A percentile compares a stretch with the other conserved stretches of the same genome.
These are phyloP conservation scores for Balansia obtecta DNA, from an alignment of 2,329 filamentous ascomycete genomes.

Conservation along the genomic window DNA sequence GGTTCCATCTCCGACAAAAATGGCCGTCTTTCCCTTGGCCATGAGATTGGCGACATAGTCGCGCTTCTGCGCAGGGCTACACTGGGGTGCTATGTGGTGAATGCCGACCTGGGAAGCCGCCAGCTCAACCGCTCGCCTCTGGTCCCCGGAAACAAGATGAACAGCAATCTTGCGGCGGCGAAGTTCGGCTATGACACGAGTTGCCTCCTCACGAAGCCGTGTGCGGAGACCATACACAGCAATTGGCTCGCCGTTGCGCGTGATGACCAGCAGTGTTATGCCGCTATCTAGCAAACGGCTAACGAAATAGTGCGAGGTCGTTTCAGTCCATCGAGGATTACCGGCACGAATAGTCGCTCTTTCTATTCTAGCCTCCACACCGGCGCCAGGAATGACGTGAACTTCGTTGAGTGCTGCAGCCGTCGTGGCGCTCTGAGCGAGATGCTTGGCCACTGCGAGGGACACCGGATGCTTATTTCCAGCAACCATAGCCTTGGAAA, in stretches of 20 bases:
- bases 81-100: constrained; percentile 29
- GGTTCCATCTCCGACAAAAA: constrained; percentile 53
- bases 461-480: constrained; percentile 39
- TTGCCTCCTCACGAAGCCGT: constrained; percentile 25
- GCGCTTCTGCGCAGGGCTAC: constrained; percentile 41
- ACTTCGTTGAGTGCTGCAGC: constrained; percentile 14
- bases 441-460: constrained; percentile 28
- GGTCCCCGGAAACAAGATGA: constrained; percentile 46
- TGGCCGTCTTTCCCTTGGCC: constrained; percentile 20
- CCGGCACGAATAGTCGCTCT: constrained; percentile 26
- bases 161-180: constrained; percentile 32
- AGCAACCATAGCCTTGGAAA: constrained; percentile 18
- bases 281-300: constrained; percentile 9
- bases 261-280: constrained; percentile 18
- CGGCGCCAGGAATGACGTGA: constrained; percentile 25
- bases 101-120: constrained; percentile 31
- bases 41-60: constrained; percentile 34
- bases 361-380: constrained; percentile 24
- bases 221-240: constrained; percentile 38
- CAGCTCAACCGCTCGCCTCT: constrained; percentile 31
- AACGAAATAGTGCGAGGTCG: constrained; percentile 11
- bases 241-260: constrained; percentile 15
- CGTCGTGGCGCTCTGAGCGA: constrained; percentile 14
- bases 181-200: constrained; percentile 30
- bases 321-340: constrained; percentile 31